Evolutionary conservation across 768 basidiomycete genomes (phyloP), one percentile per base, ranked within the genome.

Genomic region (Mycena crocata): DNA sequence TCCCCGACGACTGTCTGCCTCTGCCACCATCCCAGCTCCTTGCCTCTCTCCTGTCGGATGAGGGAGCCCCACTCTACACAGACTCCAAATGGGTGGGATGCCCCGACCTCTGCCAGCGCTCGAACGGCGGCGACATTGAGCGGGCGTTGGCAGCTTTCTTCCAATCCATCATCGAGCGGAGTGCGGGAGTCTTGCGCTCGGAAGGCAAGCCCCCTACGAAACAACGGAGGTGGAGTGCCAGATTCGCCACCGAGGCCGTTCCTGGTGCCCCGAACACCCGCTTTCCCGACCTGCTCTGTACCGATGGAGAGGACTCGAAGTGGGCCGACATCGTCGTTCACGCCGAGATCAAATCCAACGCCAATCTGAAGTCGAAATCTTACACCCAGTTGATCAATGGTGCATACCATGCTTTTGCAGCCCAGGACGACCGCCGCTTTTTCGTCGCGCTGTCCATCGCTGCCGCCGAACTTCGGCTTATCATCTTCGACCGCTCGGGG

Each of bases 1-100:
- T 46, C 57, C 57, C 57, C 57, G 57, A 58, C 44, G n/a, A n/a
- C n/a, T 58, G 44, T 23, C 40, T 59, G 57, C 57, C 57, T 28
- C 15, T 48, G 6, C 46, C 57, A 2, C 34, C 57, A 15, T 24
- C 23, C 34, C 23, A 48, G 23, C 44, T 59, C 19, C 40, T 59
- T 30, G 30, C 32, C 21, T 23, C 28, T 21, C 39, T 57, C 8
- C 23, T 45, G 5, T 48, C 57, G 6, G n/a, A 17, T 23, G 30
- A 14, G 9, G n/a, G n/a, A n/a, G n/a, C 42, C n/a, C 44, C 57
- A 7, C 44, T 58, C 57, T 48, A 58, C 46, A 17, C 5, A 2
- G 45, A n/a, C 19, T 6, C 6, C 8, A 32, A 34, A 13, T 58
- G 45, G 57, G 15, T 32, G 13, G 44, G 28, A n/a, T 58, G 57